Percentiles rank a stretch among this genome's conserved stretches.
Evolutionary conservation across 192 early-diverging fungal genomes (phyloP).

Genomic region (Polychytrium aggregatum): DNA sequence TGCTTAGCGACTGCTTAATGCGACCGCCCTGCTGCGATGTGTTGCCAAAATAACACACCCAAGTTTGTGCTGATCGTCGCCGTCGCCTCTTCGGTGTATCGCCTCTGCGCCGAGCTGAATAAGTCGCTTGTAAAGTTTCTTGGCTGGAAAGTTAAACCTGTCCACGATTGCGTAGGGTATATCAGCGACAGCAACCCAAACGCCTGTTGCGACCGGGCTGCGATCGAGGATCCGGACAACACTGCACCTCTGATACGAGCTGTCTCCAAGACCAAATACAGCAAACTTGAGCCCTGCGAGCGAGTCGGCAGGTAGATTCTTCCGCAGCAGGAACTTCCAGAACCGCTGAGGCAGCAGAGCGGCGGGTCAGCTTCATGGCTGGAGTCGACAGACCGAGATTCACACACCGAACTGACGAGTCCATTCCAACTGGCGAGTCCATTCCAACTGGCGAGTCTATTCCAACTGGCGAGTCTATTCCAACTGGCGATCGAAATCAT

Average conservation of each 20-base stretch:
- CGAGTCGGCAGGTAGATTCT: constrained; percentile 54
- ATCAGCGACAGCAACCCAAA: too few relatives aligned
- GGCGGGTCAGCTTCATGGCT: constrained; percentile 1
- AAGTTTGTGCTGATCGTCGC: constrained; percentile 93
- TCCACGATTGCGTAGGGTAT: too few relatives aligned
- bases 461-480: too few relatives aligned
- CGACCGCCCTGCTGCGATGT: too few relatives aligned
- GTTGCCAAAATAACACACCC: too few relatives aligned
- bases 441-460: too few relatives aligned
- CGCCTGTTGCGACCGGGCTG: background rate
- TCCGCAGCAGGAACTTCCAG: constrained; percentile 84
- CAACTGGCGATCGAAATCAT: too few relatives aligned
- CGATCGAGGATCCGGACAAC: background rate
- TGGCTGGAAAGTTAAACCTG: constrained; percentile 88
- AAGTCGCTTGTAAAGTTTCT: constrained; percentile 79
- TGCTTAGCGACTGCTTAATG: constrained; percentile 1
- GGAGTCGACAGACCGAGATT: constrained; percentile 11
- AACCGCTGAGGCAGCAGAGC: constrained; percentile 45
- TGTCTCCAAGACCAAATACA: constrained; percentile 94
- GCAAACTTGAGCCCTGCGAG: constrained; percentile 61
- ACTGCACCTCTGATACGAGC: constrained; percentile 81
- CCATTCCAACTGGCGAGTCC: too few relatives aligned
- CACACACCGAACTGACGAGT: too few relatives aligned
- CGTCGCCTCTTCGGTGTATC: constrained; percentile 64
- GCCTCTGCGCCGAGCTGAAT: constrained; percentile 71